Conservation (phyloP, 371 early-diverging fungal genomes). For the Mortierella sp. region DNA sequence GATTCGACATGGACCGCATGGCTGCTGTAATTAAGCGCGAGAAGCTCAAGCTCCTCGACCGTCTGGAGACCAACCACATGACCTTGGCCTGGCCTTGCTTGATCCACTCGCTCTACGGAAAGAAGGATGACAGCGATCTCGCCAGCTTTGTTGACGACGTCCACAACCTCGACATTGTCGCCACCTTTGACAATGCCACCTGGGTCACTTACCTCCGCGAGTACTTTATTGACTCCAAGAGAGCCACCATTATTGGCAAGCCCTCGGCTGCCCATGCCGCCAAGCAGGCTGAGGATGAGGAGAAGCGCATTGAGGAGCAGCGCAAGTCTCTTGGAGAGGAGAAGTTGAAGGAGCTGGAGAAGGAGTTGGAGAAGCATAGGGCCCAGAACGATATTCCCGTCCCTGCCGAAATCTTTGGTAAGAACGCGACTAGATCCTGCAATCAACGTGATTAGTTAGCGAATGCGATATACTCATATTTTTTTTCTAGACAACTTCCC, state of each 20-base stretch:
- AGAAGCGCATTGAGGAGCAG: constrained; percentile 68
- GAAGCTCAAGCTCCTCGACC: constrained; percentile 63
- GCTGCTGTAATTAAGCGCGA: constrained; percentile 71
- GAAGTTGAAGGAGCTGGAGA: constrained; percentile 65
- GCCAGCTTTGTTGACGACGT: constrained; percentile 64
- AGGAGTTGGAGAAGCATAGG: constrained; percentile 66
- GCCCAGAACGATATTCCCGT: constrained; percentile 69
- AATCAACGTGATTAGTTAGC: not conserved
- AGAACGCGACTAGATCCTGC: not conserved
- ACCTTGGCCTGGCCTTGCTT: constrained; percentile 52
- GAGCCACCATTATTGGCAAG: constrained; percentile 68
- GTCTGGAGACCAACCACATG: constrained; percentile 51
- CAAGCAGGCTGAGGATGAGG: constrained; percentile 68
- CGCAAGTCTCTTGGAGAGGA: constrained; percentile 65
- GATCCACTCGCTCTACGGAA: constrained; percentile 73
- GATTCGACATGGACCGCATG: constrained; percentile 79
- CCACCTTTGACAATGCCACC: constrained; percentile 61
- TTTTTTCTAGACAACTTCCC: constrained; percentile 63
- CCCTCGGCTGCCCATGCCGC: constrained; percentile 75
- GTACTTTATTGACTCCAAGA: constrained; percentile 71
- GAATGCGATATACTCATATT: not conserved
- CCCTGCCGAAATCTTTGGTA: constrained; percentile 68
- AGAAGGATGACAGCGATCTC: constrained; percentile 66
- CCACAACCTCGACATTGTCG: constrained; percentile 63
- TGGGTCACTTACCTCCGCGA: constrained; percentile 70